These are phyloP conservation scores for Phytophthora pisi DNA, from an alignment of 352 stramenopile species.

Conservation along the genomic window DNA sequence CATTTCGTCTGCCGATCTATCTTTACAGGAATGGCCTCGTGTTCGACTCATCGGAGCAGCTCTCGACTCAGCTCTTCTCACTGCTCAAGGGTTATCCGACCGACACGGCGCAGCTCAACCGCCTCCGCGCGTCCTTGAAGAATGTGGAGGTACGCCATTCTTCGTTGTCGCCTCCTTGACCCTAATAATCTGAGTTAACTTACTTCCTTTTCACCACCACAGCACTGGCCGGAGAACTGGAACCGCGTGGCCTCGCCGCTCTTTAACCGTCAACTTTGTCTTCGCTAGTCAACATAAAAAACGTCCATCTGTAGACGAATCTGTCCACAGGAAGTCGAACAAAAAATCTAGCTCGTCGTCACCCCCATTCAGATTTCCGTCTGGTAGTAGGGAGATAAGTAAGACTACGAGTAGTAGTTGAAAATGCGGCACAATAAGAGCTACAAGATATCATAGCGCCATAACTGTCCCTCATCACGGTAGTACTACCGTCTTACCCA, in stretches of 20 bases:
- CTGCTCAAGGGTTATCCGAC: slow-evolving; percentile 66
- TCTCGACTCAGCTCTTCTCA: slow-evolving; percentile 65
- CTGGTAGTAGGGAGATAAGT: too few relatives aligned
- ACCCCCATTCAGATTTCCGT: too few relatives aligned
- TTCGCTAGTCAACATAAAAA: slow-evolving; percentile 18
- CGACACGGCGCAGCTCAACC: slow-evolving; percentile 48
- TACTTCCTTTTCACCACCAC: neutral
- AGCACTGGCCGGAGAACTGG: slow-evolving; percentile 88
- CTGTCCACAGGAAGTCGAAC: neutral
- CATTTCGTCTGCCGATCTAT: neutral
- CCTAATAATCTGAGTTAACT: neutral
- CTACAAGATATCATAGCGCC: too few relatives aligned
- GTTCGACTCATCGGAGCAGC: slow-evolving; percentile 63
- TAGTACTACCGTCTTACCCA: too few relatives aligned
- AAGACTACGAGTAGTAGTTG: too few relatives aligned
- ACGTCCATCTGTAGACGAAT: slow-evolving; percentile 6
- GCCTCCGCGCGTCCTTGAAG: slow-evolving; percentile 53
- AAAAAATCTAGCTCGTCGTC: neutral
- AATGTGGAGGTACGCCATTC: slow-evolving; percentile 43
- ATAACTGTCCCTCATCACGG: too few relatives aligned
- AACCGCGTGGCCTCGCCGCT: slow-evolving; percentile 59
- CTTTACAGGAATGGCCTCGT: slow-evolving; percentile 70
- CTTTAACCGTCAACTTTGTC: slow-evolving; percentile 59
- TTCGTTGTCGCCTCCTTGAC: neutral
- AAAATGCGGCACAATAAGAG: too few relatives aligned